Evolutionary conservation across 257 asterid genomes (phyloP), one percentile per base, ranked within the genome.

Genomic region (Agastache rugosa): DNA sequence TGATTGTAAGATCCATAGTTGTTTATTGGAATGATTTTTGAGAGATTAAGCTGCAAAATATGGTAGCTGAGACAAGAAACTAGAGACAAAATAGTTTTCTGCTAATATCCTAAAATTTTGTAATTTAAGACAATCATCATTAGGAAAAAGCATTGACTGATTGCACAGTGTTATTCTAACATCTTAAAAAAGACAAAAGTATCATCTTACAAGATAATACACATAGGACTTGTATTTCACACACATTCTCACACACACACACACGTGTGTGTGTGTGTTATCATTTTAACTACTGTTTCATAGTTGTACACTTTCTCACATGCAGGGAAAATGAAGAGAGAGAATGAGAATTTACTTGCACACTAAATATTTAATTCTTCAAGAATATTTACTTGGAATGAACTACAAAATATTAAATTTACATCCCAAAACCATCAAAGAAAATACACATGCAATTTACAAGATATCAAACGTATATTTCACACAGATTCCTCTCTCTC

Each of bases 31-130:
- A 31, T 63, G 72, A 48, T 63, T 73, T 17, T 16, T 64, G 62
- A 37, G 63, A 27, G 42, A 77, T 44, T 45, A 34, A 47, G 31
- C 65, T 66, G 56, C n/a, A 42, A 58, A 64, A 62, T 53, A 44
- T 77, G 75, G 39, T 20, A 54, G 69, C 11, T 48, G 58, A 55
- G 80, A 76, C 82, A 61, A 69, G 69, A 71, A 47, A 63, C 37
- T 74, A 56, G 22, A 31, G 77, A 76, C 82, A 82, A 76, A 44
- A 37, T 48, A 65, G 65, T 27, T 8, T 39, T 83, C 75, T 63
- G 61, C 8, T 25, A 16, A 41, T 25, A 62, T n/a, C 25, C 61
- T 11, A 31, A 63, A 16, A 11, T 17, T 34, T 66, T 35, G 10
- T 20, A n/a, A 11, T 14, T 39, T 34, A 54, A 58, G 72, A 72